phyloP scores from a whole-genome alignment of 140 eudicot genomes.

The Stevia rebaudiana region DNA sequence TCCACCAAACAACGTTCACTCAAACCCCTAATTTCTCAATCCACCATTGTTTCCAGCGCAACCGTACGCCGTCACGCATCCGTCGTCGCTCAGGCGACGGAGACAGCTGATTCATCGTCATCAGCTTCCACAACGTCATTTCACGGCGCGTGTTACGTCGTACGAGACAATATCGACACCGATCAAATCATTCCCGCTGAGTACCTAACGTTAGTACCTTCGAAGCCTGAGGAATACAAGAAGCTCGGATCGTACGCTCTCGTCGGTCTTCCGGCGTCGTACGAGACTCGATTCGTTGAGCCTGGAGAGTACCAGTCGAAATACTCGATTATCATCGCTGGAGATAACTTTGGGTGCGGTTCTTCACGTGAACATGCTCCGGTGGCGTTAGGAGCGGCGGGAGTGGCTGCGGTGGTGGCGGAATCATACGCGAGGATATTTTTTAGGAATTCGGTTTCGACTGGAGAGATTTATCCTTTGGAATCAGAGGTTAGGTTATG shows the following conservation, averaged over 20 bases:
- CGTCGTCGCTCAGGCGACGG: slow-evolving; percentile 23
- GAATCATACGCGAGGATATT: slow-evolving; percentile 94
- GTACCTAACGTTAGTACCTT: slow-evolving; percentile 86
- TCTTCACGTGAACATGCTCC: slow-evolving; percentile 98
- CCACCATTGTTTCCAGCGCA: slow-evolving; percentile 1
- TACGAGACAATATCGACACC: slow-evolving; percentile 93
- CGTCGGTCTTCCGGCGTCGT: slow-evolving; percentile 58
- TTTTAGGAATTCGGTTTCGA: slow-evolving; percentile 87
- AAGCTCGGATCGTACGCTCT: slow-evolving; percentile 92
- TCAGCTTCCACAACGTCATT: slow-evolving; percentile 41
- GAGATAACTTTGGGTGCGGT: slow-evolving; percentile 93
- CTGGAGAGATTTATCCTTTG: slow-evolving; percentile 90
- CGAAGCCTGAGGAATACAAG: slow-evolving; percentile 88
- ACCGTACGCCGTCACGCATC: slow-evolving; percentile 12
- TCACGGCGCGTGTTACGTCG: slow-evolving; percentile 88
- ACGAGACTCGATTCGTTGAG: slow-evolving; percentile 57
- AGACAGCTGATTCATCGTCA: slow-evolving; percentile 26
- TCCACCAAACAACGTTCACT: slow-evolving; percentile 5
- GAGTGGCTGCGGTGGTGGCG: slow-evolving; percentile 83
- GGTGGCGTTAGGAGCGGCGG: slow-evolving; percentile 90
- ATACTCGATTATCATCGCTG: slow-evolving; percentile 71
- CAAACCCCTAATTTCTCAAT: slow-evolving; percentile 23
- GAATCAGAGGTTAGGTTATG: slow-evolving; percentile 82
- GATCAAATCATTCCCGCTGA: slow-evolving; percentile 98
- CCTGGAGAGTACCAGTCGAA: slow-evolving; percentile 45